These are phyloP conservation scores for Suillus decipiens DNA, from an alignment of 768 basidiomycete genomes.

Conservation along the genomic window DNA sequence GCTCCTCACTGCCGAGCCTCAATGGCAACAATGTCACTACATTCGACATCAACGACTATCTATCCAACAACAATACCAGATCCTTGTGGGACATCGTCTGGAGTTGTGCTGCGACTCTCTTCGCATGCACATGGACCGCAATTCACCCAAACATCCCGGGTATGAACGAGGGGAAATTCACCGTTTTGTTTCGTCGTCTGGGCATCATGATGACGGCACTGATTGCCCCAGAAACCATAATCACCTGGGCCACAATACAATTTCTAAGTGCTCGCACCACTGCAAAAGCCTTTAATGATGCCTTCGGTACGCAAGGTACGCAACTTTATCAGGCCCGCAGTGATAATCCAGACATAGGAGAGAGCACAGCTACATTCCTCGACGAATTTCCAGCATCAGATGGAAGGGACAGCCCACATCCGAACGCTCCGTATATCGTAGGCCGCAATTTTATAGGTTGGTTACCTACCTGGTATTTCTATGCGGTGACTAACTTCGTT, in stretches of 20 bases:
- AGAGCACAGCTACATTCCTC: not conserved
- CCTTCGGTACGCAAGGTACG: not conserved
- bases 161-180: slow-evolving; percentile 13
- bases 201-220: slow-evolving; percentile 23
- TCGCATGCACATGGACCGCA: slow-evolving; percentile 33
- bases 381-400: not conserved
- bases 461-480: not conserved
- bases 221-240: slow-evolving; percentile 30
- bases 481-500: not conserved
- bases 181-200: slow-evolving; percentile 6
- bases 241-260: slow-evolving; percentile 30
- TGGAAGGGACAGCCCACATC: not conserved
- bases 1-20: not conserved
- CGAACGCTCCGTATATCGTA: not conserved
- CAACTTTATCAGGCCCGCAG: not conserved
- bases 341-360: not conserved
- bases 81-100: slow-evolving; percentile 36
- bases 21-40: not conserved
- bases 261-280: slow-evolving; percentile 18
- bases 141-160: slow-evolving; percentile 34
- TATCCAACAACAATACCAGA: slow-evolving; percentile 9
- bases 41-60: not conserved
- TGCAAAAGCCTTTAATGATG: not conserved
- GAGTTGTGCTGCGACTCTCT: slow-evolving; percentile 30
- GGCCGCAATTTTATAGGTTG: not conserved